These are phyloP conservation scores for Alternaria gaisen DNA, from an alignment of 2,329 filamentous ascomycete genomes.

Conservation along the genomic window DNA sequence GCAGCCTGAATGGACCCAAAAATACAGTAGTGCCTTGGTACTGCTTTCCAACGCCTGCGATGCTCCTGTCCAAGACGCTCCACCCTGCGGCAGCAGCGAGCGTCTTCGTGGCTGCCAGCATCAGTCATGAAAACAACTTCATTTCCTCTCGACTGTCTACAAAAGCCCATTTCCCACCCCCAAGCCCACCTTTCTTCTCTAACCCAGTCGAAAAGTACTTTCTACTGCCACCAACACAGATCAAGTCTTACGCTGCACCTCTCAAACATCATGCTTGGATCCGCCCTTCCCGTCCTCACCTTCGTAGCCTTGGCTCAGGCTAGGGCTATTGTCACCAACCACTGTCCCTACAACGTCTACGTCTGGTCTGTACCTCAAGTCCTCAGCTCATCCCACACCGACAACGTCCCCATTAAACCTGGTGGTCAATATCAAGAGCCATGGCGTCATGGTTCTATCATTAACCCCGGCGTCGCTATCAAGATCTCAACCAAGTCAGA, in stretches of 20 bases:
- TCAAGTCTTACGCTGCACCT: constrained; percentile 4
- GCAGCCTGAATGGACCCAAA: background rate
- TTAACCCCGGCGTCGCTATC: constrained; percentile 36
- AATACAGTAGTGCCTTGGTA: background rate
- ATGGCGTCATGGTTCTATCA: constrained; percentile 29
- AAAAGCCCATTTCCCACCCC: constrained; percentile 7
- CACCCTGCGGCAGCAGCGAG: background rate
- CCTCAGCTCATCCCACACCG: constrained; percentile 19
- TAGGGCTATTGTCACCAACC: constrained; percentile 41
- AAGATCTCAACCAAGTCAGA: constrained; percentile 35
- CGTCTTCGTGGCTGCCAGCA: constrained; percentile 3
- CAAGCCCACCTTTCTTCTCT: constrained; percentile 23
- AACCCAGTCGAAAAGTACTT: constrained; percentile 20
- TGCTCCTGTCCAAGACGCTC: background rate
- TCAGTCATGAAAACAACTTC: constrained; percentile 14
- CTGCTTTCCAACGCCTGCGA: background rate
- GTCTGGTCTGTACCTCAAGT: constrained; percentile 34
- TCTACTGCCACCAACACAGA: constrained; percentile 17
- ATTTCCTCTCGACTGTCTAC: background rate
- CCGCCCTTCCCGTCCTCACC: constrained; percentile 22
- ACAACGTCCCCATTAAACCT: constrained; percentile 28
- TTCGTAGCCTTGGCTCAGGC: constrained; percentile 31
- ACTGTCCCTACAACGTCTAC: constrained; percentile 31
- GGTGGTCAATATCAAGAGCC: constrained; percentile 34
- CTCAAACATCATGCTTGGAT: constrained; percentile 26